These are phyloP conservation scores for Penicillium rolfsii DNA, from an alignment of 2,329 filamentous ascomycete species.

Conservation along the genomic window DNA sequence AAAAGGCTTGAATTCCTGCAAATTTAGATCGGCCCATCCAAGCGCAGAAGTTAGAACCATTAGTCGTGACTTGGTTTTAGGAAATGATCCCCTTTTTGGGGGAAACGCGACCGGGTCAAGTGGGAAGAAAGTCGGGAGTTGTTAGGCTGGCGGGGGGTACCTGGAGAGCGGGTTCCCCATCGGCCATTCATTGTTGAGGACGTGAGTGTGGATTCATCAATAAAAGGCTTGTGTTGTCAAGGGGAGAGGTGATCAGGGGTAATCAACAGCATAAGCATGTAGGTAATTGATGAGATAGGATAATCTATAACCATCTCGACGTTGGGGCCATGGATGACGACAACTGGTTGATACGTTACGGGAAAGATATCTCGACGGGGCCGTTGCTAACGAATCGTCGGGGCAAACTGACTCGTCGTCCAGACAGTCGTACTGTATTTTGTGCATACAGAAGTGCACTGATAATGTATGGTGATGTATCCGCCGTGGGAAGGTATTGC, in stretches of 20 bases:
- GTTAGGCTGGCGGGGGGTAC: background rate
- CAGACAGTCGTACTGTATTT: background rate
- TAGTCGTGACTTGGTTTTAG: background rate
- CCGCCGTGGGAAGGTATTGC: background rate
- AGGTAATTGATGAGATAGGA: background rate
- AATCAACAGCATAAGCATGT: background rate
- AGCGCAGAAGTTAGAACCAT: conserved; percentile 3
- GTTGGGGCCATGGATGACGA: conserved; percentile 24
- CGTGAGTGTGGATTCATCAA: background rate
- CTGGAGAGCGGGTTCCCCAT: background rate
- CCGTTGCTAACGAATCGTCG: conserved; percentile 11
- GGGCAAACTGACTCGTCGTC: background rate
- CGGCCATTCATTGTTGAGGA: background rate
- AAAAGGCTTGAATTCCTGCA: conserved; percentile 31
- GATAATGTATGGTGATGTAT: background rate
- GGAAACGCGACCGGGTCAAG: background rate
- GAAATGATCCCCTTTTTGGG: background rate
- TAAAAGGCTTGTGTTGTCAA: background rate
- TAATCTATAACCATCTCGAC: conserved; percentile 1
- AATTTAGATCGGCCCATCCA: conserved; percentile 35
- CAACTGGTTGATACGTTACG: conserved; percentile 12
- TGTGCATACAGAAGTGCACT: background rate
- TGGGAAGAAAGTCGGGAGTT: background rate
- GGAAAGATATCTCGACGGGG: conserved; percentile 15
- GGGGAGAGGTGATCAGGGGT: conserved; percentile 20